Evolutionary conservation across 306 rosid genomes (phyloP).

Genomic region (Vigna radiata): DNA sequence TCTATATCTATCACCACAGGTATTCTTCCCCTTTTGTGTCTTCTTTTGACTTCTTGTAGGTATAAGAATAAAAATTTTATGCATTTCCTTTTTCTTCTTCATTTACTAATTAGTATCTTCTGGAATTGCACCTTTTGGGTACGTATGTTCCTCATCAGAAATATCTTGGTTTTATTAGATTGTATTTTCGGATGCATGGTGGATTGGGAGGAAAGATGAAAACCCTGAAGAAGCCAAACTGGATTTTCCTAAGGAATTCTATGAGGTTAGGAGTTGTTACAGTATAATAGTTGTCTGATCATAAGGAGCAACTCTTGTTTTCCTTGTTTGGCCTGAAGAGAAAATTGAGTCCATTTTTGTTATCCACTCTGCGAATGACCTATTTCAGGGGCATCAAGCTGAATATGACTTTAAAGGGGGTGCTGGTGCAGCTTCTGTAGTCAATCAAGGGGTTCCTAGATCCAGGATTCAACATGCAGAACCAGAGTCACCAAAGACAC

Average conservation of each 20-base stretch:
- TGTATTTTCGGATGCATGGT: slow-evolving; percentile 94
- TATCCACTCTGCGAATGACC: slow-evolving; percentile 23
- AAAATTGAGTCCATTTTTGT: slow-evolving; percentile 21
- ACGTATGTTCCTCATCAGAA: slow-evolving; percentile 21
- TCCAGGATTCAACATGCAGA: slow-evolving; percentile 48
- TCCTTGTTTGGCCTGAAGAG: no score
- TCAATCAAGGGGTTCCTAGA: slow-evolving; percentile 55
- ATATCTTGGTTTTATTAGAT: slow-evolving; percentile 57
- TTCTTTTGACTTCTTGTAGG: slow-evolving; percentile 25
- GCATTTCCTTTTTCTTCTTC: slow-evolving; percentile 32
- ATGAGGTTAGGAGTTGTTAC: slow-evolving; percentile 53
- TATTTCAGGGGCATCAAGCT: slow-evolving; percentile 63
- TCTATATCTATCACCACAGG: background rate
- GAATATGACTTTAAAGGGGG: slow-evolving; percentile 80
- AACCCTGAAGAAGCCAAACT: slow-evolving; percentile 82
- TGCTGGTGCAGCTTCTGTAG: slow-evolving; percentile 50
- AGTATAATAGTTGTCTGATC: slow-evolving; percentile 8
- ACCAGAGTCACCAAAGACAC: slow-evolving; percentile 54
- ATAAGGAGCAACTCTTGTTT: no score
- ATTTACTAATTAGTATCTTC: slow-evolving; percentile 23
- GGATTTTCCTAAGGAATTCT: slow-evolving; percentile 77
- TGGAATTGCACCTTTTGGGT: slow-evolving; percentile 31
- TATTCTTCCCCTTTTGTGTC: slow-evolving; percentile 13
- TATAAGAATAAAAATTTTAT: slow-evolving; percentile 12
- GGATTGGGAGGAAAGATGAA: slow-evolving; percentile 87